Percentiles rank a stretch among this genome's conserved stretches.
These are phyloP conservation scores for Pyrenochaeta sp. DNA, from an alignment of 2,329 filamentous ascomycete genomes.

Conservation along the genomic window DNA sequence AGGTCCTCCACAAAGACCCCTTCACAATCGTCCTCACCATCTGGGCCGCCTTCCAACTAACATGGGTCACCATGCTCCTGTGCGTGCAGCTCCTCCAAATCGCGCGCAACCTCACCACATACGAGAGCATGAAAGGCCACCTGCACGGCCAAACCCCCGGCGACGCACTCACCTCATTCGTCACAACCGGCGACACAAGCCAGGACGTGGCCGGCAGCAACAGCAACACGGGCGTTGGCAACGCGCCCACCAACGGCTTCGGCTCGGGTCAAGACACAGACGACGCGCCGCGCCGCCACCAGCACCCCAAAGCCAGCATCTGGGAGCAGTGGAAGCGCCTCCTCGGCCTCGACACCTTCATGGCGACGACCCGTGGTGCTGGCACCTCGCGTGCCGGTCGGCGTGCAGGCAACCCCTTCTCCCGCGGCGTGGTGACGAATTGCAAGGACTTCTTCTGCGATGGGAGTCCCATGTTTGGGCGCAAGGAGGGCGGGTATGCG, in stretches of 20 bases:
- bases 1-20: conserved; percentile 77
- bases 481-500: conserved; percentile 75
- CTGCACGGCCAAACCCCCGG: conserved; percentile 64
- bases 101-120: conserved; percentile 91
- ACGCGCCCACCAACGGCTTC: conserved; percentile 60
- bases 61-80: conserved; percentile 97
- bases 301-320: conserved; percentile 69
- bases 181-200: conserved; percentile 73
- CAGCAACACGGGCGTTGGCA: too few relatives aligned
- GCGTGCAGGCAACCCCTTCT: conserved; percentile 78
- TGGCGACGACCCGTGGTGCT: conserved; percentile 87
- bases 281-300: conserved; percentile 32
- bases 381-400: conserved; percentile 64
- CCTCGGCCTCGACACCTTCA: conserved; percentile 90
- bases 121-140: conserved; percentile 91
- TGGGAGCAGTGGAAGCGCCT: conserved; percentile 82
- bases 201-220: conserved; percentile 60
- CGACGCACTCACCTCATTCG: conserved; percentile 72
- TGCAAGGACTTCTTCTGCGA: conserved; percentile 98
- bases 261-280: conserved; percentile 65
- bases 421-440: conserved; percentile 81
- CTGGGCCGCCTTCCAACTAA: conserved; percentile 84
- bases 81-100: conserved; percentile 94
- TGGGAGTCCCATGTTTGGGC: conserved; percentile 79
- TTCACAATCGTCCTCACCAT: conserved; percentile 81